Evolutionary conservation across 371 early-diverging fungal genomes (phyloP).

Genomic region (Dinochytrium kinnereticum): DNA sequence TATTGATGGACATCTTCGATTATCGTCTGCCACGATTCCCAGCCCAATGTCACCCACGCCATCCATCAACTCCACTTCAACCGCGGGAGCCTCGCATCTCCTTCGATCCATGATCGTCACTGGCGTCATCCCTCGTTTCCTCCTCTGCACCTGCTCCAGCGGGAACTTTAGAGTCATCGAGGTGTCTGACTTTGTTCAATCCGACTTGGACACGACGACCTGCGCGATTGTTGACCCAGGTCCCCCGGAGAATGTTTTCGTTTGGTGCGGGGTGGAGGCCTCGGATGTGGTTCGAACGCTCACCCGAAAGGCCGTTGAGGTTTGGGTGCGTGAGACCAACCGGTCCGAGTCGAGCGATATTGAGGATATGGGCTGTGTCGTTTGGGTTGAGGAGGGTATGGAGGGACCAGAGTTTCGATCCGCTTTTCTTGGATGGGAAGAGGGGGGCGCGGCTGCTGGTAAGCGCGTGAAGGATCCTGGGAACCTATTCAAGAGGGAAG

Average conservation of each 20-base stretch:
- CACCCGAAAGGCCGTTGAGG: conserved; percentile 50
- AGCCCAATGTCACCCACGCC: neutral
- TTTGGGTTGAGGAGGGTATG: conserved; percentile 21
- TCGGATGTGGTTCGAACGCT: conserved; percentile 52
- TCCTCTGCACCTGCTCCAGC: conserved; percentile 46
- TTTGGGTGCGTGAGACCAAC: conserved; percentile 39
- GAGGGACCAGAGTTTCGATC: conserved; percentile 24
- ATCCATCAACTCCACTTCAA: neutral
- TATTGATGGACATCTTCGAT: conserved; percentile 17
- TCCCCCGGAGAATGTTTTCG: conserved; percentile 34
- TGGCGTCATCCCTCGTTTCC: conserved; percentile 41
- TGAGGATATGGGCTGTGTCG: conserved; percentile 1
- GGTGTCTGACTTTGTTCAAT: conserved; percentile 36
- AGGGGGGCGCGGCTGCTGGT: neutral
- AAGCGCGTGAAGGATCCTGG: conserved; percentile 6
- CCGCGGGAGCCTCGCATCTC: neutral
- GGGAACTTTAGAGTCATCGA: conserved; percentile 54
- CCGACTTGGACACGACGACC: conserved; percentile 32
- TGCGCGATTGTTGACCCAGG: conserved; percentile 57
- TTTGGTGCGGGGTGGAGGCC: conserved; percentile 51
- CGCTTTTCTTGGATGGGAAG: conserved; percentile 30
- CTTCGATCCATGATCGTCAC: neutral
- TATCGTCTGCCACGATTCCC: neutral
- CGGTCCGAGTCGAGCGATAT: neutral
- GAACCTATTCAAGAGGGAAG: neutral